These are phyloP conservation scores for Solanum piurae DNA, from an alignment of 257 asterid genomes.

Conservation along the genomic window DNA sequence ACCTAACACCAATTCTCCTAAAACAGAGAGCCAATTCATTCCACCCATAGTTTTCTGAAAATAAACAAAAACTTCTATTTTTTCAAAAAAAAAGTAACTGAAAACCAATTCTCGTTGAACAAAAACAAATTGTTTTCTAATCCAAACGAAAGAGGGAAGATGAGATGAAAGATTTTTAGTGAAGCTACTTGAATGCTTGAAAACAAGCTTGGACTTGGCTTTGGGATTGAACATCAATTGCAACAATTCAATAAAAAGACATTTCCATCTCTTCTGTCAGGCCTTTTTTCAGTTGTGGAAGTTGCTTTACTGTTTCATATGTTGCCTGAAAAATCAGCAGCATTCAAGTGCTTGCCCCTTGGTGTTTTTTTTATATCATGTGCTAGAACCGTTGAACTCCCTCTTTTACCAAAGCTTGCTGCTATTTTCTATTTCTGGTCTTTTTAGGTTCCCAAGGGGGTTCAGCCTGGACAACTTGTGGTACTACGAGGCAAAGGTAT, in stretches of 20 bases:
- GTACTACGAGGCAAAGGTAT: slow-evolving; percentile 80
- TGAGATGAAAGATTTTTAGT: not conserved
- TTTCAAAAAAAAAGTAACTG: not conserved
- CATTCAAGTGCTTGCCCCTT: not conserved
- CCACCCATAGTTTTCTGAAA: not conserved
- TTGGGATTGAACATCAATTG: not conserved
- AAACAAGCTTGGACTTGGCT: not conserved
- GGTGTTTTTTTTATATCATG: not conserved
- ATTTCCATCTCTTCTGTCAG: not conserved
- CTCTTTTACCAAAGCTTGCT: not conserved
- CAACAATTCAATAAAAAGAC: not conserved
- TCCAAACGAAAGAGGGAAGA: not conserved
- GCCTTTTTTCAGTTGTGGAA: not conserved
- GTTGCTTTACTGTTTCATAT: not conserved
- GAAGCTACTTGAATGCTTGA: not conserved
- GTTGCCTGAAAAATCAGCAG: not conserved
- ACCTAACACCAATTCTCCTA: not conserved
- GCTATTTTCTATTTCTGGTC: slow-evolving; percentile 11
- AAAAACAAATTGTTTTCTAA: not conserved
- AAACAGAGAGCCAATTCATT: not conserved
- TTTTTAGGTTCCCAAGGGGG: slow-evolving; percentile 82
- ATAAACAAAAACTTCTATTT: not conserved
- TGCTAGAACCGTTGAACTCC: not conserved
- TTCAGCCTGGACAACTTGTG: slow-evolving; percentile 81
- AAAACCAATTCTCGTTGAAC: not conserved